Conservation (phyloP, 192 early-diverging fungal species). For the Coemansia asiatica region DNA sequence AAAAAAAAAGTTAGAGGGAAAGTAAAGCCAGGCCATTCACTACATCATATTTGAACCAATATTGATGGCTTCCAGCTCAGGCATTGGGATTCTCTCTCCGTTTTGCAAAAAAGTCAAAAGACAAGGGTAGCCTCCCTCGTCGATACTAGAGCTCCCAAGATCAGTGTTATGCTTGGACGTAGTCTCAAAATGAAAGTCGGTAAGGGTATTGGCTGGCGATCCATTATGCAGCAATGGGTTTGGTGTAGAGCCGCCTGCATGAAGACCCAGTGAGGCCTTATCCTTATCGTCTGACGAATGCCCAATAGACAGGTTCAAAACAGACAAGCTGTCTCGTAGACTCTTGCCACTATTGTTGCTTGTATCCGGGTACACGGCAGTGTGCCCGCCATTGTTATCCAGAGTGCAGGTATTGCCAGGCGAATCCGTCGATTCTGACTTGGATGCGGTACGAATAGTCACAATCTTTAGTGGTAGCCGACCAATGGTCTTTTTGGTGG, state of each 20-base stretch:
- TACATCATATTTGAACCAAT: constrained; percentile 42
- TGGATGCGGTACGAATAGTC: constrained; percentile 33
- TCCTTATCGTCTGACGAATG: constrained; percentile 26
- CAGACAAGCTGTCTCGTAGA: constrained; percentile 42
- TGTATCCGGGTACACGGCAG: constrained; percentile 9
- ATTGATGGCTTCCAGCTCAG: constrained; percentile 43
- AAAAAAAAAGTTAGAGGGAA: too few relatives aligned
- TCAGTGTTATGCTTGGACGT: neutral
- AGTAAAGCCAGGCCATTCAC: too few relatives aligned
- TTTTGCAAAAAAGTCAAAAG: constrained; percentile 48
- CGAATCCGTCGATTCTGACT: neutral
- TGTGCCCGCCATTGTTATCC: constrained; percentile 3
- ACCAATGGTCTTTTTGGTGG: constrained; percentile 25
- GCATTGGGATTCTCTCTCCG: constrained; percentile 46
- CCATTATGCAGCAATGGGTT: constrained; percentile 16
- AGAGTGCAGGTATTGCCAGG: neutral
- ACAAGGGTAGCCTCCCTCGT: constrained; percentile 34
- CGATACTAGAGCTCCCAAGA: neutral
- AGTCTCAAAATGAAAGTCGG: constrained; percentile 41
- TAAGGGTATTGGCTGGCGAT: constrained; percentile 49
- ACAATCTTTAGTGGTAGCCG: constrained; percentile 49
- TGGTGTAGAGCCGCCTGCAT: neutral
- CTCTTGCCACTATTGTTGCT: constrained; percentile 24
- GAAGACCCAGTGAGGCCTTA: too few relatives aligned
- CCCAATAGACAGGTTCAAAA: constrained; percentile 44